phyloP scores from a whole-genome alignment of 2,329 filamentous ascomycete species.

The Coniochaeta pulveracea region DNA sequence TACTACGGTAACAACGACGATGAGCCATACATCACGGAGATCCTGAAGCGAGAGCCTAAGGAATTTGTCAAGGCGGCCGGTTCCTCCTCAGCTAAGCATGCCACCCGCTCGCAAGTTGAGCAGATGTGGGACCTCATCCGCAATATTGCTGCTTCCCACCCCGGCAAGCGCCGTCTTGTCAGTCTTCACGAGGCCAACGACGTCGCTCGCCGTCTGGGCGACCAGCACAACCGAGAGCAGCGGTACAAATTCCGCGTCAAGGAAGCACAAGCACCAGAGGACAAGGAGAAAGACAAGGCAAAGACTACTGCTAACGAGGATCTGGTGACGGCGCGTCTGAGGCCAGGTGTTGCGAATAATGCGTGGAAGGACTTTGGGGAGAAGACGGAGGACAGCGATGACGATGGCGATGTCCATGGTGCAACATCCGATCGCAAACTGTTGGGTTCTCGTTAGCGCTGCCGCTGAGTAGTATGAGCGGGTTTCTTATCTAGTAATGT shows the following conservation, averaged over 20 bases:
- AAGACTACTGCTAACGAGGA: not conserved
- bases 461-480: no score
- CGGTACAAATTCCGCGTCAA: not conserved
- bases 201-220: constrained; percentile 17
- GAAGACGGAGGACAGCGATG: no score
- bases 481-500: no score
- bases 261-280: constrained; percentile 4
- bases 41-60: no score
- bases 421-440: no score
- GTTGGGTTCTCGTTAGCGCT: no score
- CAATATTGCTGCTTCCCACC: constrained; percentile 10
- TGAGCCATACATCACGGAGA: no score
- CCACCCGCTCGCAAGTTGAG: not conserved
- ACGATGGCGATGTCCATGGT: no score
- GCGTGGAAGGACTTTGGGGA: no score
- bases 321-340: no score
- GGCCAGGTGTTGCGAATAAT: no score
- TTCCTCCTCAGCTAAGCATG: not conserved
- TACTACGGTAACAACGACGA: not conserved
- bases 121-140: constrained; percentile 13
- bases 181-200: constrained; percentile 42
- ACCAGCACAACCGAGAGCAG: constrained; percentile 6
- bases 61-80: no score
- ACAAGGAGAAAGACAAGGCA: constrained; percentile 2
- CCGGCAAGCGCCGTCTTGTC: constrained; percentile 33